A percentile compares a stretch with the other conserved stretches of the same genome.
Evolutionary conservation across 192 early-diverging fungal species (phyloP).

Genomic region (Gonapodya sp.): DNA sequence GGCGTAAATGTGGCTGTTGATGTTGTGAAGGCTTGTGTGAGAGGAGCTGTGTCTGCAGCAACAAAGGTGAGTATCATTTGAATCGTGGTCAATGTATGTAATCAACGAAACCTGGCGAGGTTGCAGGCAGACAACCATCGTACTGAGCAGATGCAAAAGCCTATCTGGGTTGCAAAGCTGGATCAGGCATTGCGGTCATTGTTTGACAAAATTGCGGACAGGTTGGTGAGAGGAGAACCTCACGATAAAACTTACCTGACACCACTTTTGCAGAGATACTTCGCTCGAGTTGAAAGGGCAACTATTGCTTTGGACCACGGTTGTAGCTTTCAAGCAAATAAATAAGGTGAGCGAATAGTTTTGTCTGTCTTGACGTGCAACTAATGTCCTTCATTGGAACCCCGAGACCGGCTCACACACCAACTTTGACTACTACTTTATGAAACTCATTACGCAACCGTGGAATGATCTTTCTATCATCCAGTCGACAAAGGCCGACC

Average conservation of each 20-base stretch:
- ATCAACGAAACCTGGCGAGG: neutral
- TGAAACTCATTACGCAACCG: neutral
- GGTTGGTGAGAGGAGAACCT: too few relatives aligned
- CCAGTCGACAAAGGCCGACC: neutral
- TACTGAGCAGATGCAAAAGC: neutral
- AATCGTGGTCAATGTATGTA: too few relatives aligned
- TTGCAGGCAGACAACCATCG: neutral
- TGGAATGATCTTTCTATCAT: neutral
- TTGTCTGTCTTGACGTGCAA: too few relatives aligned
- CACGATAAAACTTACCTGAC: neutral
- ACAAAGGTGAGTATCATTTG: neutral
- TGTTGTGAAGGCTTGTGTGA: neutral
- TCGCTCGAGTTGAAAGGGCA: neutral
- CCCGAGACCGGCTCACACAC: neutral
- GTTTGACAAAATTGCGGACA: neutral
- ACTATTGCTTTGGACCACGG: neutral
- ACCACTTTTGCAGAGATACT: neutral
- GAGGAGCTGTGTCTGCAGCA: neutral
- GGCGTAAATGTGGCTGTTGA: neutral
- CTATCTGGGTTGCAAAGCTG: neutral
- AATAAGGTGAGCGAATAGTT: neutral
- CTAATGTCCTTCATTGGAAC: neutral
- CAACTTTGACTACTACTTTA: neutral
- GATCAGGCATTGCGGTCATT: neutral
- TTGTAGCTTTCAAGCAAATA: neutral